Base-by-base conservation (phyloP, 768 basidiomycete species). In the Wakefieldia striispora region DNA sequence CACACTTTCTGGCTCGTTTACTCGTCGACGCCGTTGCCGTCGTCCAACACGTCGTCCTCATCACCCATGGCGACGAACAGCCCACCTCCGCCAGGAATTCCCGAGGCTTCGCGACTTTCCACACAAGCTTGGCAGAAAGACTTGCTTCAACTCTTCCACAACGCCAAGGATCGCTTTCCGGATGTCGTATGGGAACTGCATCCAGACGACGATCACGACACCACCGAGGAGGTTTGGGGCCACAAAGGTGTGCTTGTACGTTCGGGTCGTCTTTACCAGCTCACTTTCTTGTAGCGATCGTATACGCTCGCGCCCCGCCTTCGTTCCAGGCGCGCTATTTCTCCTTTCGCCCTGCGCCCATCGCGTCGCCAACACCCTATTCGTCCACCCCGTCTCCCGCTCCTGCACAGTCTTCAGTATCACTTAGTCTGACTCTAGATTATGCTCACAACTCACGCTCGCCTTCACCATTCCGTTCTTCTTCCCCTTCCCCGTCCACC, bases 101-200 rank as follows among this genome's bases (percentile, higher is more conserved):
- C 60, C 19, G 83, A 90, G 61, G 84, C 87, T 8, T 81, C 82
- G 23, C 73, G 75, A 53, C 73, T 77, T 49, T 91, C 90, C 1
- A 91, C 88, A 0, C 61, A 71, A 5, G 69, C 73, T 16, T 97
- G 95, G 95, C 86, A 91, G 59, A 65, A 67, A n/a, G 86, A 97
- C 71, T 78, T 97, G 4, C 78, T 82, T 49, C 61, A 75, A 6
- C 79, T 97, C 35, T 95, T 92, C 68, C 77, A 78, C 55, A 76
- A 84, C 45, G 87, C 93, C n/a, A 88, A 88, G 68, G 90, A 95
- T 53, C 78, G 91, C 49, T 98, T 94, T 62, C 88, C 90, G n/a
- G 95, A 98, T 71, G 93, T 98, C 43, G 83, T 91, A n/a, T 98
- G 95, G 95, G 83, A 85, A 65, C 75, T 86, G 17, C 81, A 80